A percentile compares a stretch with the other conserved stretches of the same genome.
Conservation (phyloP, 495 filamentous ascomycete genomes). For the Trichocladium uniseriatum region DNA sequence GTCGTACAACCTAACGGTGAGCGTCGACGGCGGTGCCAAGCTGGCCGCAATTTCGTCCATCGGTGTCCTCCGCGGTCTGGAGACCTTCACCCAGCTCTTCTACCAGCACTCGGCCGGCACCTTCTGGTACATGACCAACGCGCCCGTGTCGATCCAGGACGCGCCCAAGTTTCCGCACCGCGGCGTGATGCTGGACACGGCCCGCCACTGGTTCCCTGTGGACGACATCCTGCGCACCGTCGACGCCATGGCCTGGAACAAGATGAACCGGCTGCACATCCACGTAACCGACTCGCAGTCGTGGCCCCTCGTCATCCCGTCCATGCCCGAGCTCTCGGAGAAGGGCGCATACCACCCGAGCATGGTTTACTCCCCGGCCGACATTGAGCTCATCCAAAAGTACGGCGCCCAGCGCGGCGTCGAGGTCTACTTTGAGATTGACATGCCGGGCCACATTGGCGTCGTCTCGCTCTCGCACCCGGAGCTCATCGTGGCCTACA, state of each 20-base stretch:
- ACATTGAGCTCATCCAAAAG: conserved; percentile 53
- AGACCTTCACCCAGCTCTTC: conserved; percentile 69
- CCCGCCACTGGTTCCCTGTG: conserved; percentile 55
- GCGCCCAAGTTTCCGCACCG: conserved; percentile 59
- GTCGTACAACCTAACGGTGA: conserved; percentile 56
- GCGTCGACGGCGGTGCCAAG: conserved; percentile 41
- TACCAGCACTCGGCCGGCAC: conserved; percentile 49
- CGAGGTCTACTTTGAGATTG: conserved; percentile 66
- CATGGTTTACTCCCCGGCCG: conserved; percentile 52
- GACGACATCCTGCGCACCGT: conserved; percentile 57
- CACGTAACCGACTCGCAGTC: conserved; percentile 77
- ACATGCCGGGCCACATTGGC: conserved; percentile 73
- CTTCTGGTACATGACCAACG: conserved; percentile 53
- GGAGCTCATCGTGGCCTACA: conserved; percentile 63
- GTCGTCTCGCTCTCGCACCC: conserved; percentile 54
- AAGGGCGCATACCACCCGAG: conserved; percentile 58
- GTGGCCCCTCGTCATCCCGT: conserved; percentile 71
- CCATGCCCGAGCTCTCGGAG: conserved; percentile 56
- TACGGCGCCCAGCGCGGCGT: conserved; percentile 61
- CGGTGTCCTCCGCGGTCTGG: conserved; percentile 57
- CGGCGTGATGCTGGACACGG: conserved; percentile 64
- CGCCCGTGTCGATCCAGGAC: conserved; percentile 59
- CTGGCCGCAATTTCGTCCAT: conserved; percentile 54
- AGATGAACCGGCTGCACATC: conserved; percentile 70
- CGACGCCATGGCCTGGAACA: conserved; percentile 63